Evolutionary conservation across 495 filamentous ascomycete genomes (phyloP).

Genomic region (Aspergillus heteromorphus): DNA sequence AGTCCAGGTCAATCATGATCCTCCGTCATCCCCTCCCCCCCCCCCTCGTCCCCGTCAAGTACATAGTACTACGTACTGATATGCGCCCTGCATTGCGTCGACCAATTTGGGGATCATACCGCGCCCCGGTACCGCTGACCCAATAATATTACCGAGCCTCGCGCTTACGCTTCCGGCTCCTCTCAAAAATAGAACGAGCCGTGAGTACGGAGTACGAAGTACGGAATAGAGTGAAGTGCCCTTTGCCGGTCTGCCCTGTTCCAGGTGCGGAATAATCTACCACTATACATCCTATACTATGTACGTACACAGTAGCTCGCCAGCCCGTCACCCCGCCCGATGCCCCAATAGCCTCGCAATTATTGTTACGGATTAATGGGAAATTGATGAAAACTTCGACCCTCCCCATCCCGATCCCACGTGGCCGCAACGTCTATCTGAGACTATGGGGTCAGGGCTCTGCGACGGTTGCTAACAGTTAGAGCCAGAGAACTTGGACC

Average conservation of each 20-base stretch:
- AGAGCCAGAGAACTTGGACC: slow-evolving; percentile 14
- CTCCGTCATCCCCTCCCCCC: no score
- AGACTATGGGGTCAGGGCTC: slow-evolving; percentile 1
- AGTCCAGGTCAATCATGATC: no score
- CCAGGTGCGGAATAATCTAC: no score
- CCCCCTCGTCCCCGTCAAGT: no score
- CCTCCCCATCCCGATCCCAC: slow-evolving; percentile 8
- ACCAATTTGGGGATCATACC: background rate
- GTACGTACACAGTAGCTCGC: no score
- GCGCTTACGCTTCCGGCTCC: background rate
- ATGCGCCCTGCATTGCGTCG: background rate
- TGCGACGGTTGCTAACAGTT: background rate
- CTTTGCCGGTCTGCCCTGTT: background rate
- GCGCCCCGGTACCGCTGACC: background rate
- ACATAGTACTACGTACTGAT: no score
- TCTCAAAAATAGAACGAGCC: background rate
- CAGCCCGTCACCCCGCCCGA: no score
- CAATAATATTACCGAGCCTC: background rate
- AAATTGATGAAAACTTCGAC: slow-evolving; percentile 4
- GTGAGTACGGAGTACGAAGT: background rate
- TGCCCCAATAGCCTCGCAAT: background rate
- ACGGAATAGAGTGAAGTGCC: background rate
- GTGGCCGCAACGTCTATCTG: slow-evolving; percentile 14
- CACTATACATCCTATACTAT: no score
- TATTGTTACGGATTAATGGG: background rate